phyloP scores from a whole-genome alignment of 2,329 filamentous ascomycete species.

The Paraphoma chrysanthemicola region DNA sequence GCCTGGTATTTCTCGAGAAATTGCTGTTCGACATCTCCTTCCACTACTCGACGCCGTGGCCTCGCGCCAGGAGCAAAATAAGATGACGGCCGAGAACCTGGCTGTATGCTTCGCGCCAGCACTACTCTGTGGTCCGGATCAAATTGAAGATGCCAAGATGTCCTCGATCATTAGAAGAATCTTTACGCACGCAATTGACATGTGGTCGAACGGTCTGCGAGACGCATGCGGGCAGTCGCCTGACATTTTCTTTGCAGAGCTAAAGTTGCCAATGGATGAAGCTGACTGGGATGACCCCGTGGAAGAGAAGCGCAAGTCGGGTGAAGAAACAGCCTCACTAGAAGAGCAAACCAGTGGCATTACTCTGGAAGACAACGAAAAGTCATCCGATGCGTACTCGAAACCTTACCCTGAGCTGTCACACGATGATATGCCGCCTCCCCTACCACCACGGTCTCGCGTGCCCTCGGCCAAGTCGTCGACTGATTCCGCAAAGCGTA shows the following conservation, averaged over 20 bases:
- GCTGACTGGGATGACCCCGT: conserved; percentile 59
- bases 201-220: conserved; percentile 54
- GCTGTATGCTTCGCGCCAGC: conserved; percentile 63
- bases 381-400: conserved; percentile 16
- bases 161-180: conserved; percentile 59
- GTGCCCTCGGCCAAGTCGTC: conserved; percentile 33
- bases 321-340: conserved; percentile 29
- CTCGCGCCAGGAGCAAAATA: conserved; percentile 56
- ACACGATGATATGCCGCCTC: conserved; percentile 34
- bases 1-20: conserved; percentile 54
- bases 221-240: conserved; percentile 50
- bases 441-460: conserved; percentile 48
- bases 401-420: conserved; percentile 19
- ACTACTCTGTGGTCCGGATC: conserved; percentile 60
- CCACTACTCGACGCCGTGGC: conserved; percentile 59
- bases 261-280: conserved; percentile 49
- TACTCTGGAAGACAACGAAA: conserved; percentile 52
- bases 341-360: conserved; percentile 53
- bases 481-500: conserved; percentile 44
- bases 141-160: conserved; percentile 62
- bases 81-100: conserved; percentile 62
- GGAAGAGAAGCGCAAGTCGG: conserved; percentile 34
- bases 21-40: conserved; percentile 59
- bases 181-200: conserved; percentile 55
- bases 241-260: conserved; percentile 47